Base-by-base conservation (phyloP, 441 rosid genomes). In the Croton setiger region DNA sequence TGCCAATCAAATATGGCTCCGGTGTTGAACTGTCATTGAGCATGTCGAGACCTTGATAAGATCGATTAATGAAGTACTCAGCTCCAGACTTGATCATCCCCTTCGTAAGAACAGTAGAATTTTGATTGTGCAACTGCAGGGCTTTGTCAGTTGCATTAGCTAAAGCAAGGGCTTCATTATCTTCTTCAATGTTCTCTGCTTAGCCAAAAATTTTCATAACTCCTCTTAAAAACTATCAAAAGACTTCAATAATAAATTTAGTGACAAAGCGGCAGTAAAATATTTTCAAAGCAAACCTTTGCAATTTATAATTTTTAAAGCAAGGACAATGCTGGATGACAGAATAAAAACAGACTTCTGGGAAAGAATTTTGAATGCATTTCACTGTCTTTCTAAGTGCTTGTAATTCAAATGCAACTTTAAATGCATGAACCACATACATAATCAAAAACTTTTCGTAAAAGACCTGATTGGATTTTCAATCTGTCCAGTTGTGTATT, bases 41-140 rank as follows among this genome's bases (percentile, higher is more conserved):
- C 67, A 84, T 68, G 59, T 91, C 96, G 57, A 93, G 90, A 43
- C 96, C 97, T 0, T 82, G 98, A 73, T 86, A 93, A 54, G 88
- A 80, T 64, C 90, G 82, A 37, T 78, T 69, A 21, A 87, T 56
- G 8, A 86, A 90, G 77, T 79, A 90, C 69, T 94, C 96, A 0
- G 95, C 88, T 72, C 93, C 96, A 27, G 96, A 88, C 79, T 80
- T 90, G 15, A 91, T 83, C 0, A 69, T 77, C 72, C 83, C 86
- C 78, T 80, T 90, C 79, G 68, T 44, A 6, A 89, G 70, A 14
- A 82, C 60, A 33, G 69, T 58, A 9, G 79, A 76, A 63, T 74
- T 75, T 66, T 49, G 69, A 43, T 84, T 88, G 7, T 69, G 86
- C 82, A 92, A 72, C 60, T 80, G 86, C 79, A 94, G 72, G 66